Base-by-base conservation (phyloP, 2,329 filamentous ascomycete species). In the Pestalotiopsis sp. region DNA sequence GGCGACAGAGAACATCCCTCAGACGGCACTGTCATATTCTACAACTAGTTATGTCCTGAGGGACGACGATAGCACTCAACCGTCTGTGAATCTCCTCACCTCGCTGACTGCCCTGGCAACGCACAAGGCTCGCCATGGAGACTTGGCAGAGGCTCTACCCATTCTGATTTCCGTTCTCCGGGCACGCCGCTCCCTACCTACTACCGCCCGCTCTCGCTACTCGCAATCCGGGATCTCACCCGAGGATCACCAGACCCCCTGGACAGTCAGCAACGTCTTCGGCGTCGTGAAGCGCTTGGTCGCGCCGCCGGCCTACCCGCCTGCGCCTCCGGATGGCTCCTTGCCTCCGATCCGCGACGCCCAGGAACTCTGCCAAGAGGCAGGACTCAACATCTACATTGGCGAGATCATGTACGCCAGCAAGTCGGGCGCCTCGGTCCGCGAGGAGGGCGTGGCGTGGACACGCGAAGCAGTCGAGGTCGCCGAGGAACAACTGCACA, bases 371-470 rank as follows among this genome's bases (percentile, higher is more conserved):
- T 98, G 94, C 78, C 91, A 96, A 71, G 94, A 98, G 79, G 94
- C 94, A 2, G 93, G 89, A 0, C 81, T 98, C 14, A 94, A 94
- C 84, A 86, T 94, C 26, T 96, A 97, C 79, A 95, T 98, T 70
- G 95, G 95, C 68, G 95, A 98, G 81, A 97, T 98, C 64, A 86
- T 98, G 39, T 98, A 92, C 78, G 88, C 93, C 0, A 87, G 66
- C 66, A 61, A 59, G 87, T 4, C 85, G 20, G 57, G 61, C 22
- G 81, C 83, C 3, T 69, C 76, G 3, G 78, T 77, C 20, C 82
- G 83, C 64, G 89, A 93, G 62, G 90, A 92, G 69, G 95, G 94
- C 0, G 84, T 98, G 1, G 89, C 90, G 5, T 98, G 95, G 95
- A 97, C 95, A 0, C 88, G 94, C 66, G 93, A 97, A 70, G 94